These are phyloP conservation scores for Solanum paucissectum DNA, from an alignment of 257 asterid genomes.

Conservation along the genomic window DNA sequence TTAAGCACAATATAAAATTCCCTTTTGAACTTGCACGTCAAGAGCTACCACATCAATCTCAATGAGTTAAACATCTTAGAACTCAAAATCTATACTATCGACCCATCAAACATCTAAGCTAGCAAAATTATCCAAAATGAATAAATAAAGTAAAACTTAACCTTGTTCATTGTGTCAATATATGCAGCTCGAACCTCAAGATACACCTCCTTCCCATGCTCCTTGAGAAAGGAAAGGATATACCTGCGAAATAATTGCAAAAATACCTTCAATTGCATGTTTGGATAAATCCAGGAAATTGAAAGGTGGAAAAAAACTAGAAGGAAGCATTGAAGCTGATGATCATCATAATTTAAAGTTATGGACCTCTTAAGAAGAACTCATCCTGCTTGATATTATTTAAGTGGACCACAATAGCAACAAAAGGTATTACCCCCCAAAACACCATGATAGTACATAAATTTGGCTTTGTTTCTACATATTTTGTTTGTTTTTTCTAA, in stretches of 20 bases:
- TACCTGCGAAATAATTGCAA: constrained; percentile 39
- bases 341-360: not conserved
- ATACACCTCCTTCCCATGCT: constrained; percentile 85
- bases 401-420: not conserved
- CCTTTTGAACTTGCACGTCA: not conserved
- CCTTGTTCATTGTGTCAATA: constrained; percentile 98
- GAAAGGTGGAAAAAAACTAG: not conserved
- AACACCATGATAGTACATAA: not conserved
- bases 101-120: not conserved
- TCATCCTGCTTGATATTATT: not conserved
- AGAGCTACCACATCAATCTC: not conserved
- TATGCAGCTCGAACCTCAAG: constrained; percentile 91
- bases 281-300: not conserved
- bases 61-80: not conserved
- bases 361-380: not conserved
- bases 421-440: not conserved
- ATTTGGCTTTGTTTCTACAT: not conserved
- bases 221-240: constrained; percentile 76
- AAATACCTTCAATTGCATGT: constrained; percentile 5
- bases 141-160: constrained; percentile 5
- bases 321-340: not conserved
- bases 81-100: not conserved
- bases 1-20: not conserved
- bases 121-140: not conserved
- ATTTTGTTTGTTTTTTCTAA: not conserved